A percentile compares a stretch with the other conserved stretches of the same genome.
These are phyloP conservation scores for Alternaria hordeiaustralica DNA, from an alignment of 2,329 filamentous ascomycete genomes.

Conservation along the genomic window DNA sequence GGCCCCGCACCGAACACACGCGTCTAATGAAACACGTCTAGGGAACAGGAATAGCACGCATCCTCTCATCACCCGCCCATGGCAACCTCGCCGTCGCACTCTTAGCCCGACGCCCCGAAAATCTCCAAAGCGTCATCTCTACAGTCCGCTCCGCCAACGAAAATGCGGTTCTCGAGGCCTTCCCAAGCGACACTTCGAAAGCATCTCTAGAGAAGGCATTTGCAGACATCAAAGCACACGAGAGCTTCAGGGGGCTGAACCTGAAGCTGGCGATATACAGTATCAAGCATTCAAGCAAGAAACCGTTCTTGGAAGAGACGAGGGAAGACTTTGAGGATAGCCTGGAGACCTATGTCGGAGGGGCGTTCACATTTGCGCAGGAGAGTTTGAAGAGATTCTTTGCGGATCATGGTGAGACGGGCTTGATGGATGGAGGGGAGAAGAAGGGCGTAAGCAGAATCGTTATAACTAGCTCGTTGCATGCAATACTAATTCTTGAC, in stretches of 20 bases:
- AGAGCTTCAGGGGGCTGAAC: slow-evolving; percentile 58
- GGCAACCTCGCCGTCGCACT: slow-evolving; percentile 64
- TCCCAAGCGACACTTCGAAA: slow-evolving; percentile 59
- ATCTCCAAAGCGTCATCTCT: slow-evolving; percentile 52
- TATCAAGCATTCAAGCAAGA: slow-evolving; percentile 62
- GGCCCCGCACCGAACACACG: background rate
- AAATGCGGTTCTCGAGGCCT: slow-evolving; percentile 58
- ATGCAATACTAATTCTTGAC: background rate
- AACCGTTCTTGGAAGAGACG: slow-evolving; percentile 63
- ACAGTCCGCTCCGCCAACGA: slow-evolving; percentile 52
- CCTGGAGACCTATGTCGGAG: slow-evolving; percentile 61
- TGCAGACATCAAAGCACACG: slow-evolving; percentile 56
- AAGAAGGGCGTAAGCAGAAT: slow-evolving; percentile 58
- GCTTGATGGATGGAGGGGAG: slow-evolving; percentile 53
- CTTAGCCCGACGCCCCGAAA: slow-evolving; percentile 58
- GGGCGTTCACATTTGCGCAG: slow-evolving; percentile 63
- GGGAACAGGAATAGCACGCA: slow-evolving; percentile 63
- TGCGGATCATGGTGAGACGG: slow-evolving; percentile 58
- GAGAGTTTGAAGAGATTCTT: slow-evolving; percentile 60
- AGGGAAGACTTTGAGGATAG: slow-evolving; percentile 54
- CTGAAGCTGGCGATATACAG: slow-evolving; percentile 62
- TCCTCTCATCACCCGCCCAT: slow-evolving; percentile 58
- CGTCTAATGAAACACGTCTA: slow-evolving; percentile 24
- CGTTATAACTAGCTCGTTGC: too few species aligned
- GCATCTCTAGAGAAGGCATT: slow-evolving; percentile 58